These are phyloP conservation scores for Chaetomiaceae sp. DNA, from an alignment of 2,329 filamentous ascomycete species.

Conservation along the genomic window DNA sequence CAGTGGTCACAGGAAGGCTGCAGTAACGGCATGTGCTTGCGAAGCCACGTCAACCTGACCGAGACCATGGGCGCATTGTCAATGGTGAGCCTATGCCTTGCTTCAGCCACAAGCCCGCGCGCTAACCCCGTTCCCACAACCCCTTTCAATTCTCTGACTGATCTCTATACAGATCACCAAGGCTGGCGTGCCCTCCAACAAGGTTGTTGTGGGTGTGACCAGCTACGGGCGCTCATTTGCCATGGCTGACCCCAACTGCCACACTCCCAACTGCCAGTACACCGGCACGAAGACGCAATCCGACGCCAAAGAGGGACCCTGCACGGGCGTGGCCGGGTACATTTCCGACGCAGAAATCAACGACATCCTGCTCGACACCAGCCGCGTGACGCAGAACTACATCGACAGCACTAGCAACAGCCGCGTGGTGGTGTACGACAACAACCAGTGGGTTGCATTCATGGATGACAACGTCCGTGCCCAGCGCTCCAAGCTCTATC, in stretches of 20 bases:
- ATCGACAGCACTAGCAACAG: not conserved
- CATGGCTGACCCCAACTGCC: not conserved
- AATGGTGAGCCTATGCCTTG: not conserved
- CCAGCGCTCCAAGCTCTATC: constrained; percentile 2
- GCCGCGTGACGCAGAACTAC: not conserved
- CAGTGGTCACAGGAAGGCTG: constrained; percentile 17
- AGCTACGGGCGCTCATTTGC: constrained; percentile 3
- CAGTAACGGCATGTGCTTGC: constrained; percentile 19
- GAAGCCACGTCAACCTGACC: constrained; percentile 7
- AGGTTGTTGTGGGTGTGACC: not conserved
- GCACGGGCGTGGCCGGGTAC: not conserved
- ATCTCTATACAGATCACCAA: not conserved
- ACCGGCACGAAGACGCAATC: not conserved
- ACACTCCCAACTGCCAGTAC: not conserved
- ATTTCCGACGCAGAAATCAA: constrained; percentile 3
- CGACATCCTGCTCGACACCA: not conserved
- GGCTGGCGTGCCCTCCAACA: constrained; percentile 1
- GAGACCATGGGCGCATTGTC: not conserved
- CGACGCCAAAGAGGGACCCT: not conserved
- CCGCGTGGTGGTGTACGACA: constrained; percentile 1
- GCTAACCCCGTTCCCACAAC: too few relatives aligned
- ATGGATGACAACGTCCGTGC: constrained; percentile 9
- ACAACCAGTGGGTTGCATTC: constrained; percentile 8
- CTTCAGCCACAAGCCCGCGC: not conserved
- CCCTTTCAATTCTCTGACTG: not conserved